A percentile compares a stretch with the other conserved stretches of the same genome.
These are phyloP conservation scores for Gyromitra esculenta DNA, from an alignment of 2,329 filamentous ascomycete genomes.

Conservation along the genomic window DNA sequence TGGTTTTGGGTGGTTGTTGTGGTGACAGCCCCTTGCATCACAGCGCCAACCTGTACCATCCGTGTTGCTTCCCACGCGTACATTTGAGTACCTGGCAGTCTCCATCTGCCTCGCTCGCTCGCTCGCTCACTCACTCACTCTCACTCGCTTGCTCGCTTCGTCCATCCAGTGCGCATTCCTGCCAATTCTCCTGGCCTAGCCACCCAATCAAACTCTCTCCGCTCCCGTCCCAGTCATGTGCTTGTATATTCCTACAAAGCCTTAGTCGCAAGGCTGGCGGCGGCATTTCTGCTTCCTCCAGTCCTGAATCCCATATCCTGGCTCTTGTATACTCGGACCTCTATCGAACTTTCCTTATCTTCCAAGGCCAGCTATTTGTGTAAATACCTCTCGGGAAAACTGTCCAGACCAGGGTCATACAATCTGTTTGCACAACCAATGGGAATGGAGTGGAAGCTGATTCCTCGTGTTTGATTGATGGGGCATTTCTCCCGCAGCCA, in stretches of 20 bases:
- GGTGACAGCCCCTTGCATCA: conserved; percentile 49
- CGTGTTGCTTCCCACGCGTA: conserved; percentile 9
- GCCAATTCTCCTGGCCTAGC: not conserved
- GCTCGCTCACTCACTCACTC: not conserved
- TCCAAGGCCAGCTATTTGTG: not conserved
- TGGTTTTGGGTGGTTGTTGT: conserved; percentile 42
- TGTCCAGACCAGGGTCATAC: conserved; percentile 7
- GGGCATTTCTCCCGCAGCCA: conserved; percentile 9
- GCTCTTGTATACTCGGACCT: conserved; percentile 12
- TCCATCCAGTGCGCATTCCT: conserved; percentile 26
- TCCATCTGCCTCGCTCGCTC: not conserved
- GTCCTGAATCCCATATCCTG: conserved; percentile 4
- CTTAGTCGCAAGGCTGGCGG: conserved; percentile 30
- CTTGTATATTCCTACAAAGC: conserved; percentile 16
- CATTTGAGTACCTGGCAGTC: conserved; percentile 12
- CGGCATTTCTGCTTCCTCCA: not conserved
- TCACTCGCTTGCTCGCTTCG: conserved; percentile 6
- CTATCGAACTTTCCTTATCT: conserved; percentile 30
- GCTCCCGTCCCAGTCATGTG: conserved; percentile 12
- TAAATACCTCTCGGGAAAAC: not conserved
- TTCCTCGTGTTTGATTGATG: conserved; percentile 30
- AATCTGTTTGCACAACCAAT: conserved; percentile 13
- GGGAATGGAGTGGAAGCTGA: not conserved
- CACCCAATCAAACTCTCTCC: conserved; percentile 3
- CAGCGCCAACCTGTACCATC: not conserved